Base-by-base conservation (phyloP, 2,329 filamentous ascomycete species). In the Exophiala aquamarina region DNA sequence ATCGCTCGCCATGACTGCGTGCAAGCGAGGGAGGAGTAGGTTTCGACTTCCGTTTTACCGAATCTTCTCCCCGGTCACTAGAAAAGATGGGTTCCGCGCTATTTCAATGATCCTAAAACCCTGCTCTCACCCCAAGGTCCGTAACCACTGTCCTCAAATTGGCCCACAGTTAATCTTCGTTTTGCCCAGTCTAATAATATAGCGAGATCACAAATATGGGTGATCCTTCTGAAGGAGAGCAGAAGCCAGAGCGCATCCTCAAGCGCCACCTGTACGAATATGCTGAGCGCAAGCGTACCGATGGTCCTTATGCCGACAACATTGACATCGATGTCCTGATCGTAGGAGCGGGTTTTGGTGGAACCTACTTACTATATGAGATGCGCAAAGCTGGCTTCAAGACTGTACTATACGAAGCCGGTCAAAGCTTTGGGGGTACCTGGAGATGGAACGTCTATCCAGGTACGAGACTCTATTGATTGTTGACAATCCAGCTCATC, bases 361-460 rank as follows among this genome's bases (percentile, higher is more conserved):
- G 75, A 13, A 63, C 76, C 15, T 79, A 74, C 44, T 71, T 73
- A 62, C 70, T 80, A 21, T 73, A 79, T 55, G 70, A 72, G 1
- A 69, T 80, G 14, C 73, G 76, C 2, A 72, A 79, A 13, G 66
- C 68, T 7, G 78, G 77, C 1, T 62, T 74, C 29, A 73, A 72
- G 11, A 64, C 69, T 2, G 68, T 71, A 17, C 66, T 81, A n/a
- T 76, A 75, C 51, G 79, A 83, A 53, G 75, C 76, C 0, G 78
- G 73, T 7, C 68, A 68, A 7, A 70, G 73, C 34, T 61, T 71
- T 0, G 55, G 55, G 10, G 66, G 66, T 13, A 64, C 66, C 3
- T 69, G 66, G 66, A 62, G 63, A 47, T 67, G 65, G 64, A 65
- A 63, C 44, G 54, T 60, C 18, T 69, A 68, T 55, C 57, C 59